These are phyloP conservation scores for Vaccinium myrtillus DNA, from an alignment of 148 eudicot species.

Conservation along the genomic window DNA sequence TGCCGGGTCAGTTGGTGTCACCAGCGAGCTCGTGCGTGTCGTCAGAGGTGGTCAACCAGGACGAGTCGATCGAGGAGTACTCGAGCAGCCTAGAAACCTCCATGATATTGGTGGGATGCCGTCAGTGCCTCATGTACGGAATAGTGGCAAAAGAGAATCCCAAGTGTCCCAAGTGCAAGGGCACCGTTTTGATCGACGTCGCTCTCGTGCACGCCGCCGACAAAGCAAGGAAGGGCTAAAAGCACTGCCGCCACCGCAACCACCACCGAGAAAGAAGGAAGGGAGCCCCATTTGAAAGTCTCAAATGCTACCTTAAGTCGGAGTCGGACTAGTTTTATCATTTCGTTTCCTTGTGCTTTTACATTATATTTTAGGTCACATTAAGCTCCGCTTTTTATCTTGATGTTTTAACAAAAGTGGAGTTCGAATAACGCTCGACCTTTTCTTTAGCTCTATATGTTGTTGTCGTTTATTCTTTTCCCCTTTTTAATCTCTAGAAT, in stretches of 20 bases:
- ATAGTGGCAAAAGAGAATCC: slow-evolving; percentile 61
- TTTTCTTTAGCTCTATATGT: no score
- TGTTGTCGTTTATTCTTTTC: no score
- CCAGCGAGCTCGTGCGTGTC: slow-evolving; percentile 61
- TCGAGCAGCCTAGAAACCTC: slow-evolving; percentile 47
- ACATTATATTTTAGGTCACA: no score
- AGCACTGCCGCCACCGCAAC: slow-evolving; percentile 17
- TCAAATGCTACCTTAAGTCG: not conserved
- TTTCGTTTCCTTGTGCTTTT: no score
- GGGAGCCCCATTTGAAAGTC: not conserved
- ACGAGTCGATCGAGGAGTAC: slow-evolving; percentile 15
- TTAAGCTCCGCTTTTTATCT: no score
- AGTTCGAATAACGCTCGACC: no score
- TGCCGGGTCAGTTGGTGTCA: slow-evolving; percentile 47
- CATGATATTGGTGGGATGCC: slow-evolving; percentile 74
- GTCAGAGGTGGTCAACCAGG: slow-evolving; percentile 37
- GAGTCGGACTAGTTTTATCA: not conserved
- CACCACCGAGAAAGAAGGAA: slow-evolving; percentile 19
- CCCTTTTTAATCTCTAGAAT: no score
- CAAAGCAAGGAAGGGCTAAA: not conserved
- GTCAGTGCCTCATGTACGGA: slow-evolving; percentile 65
- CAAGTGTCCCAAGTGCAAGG: slow-evolving; percentile 72
- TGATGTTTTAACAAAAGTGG: no score
- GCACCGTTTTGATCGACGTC: slow-evolving; percentile 61
- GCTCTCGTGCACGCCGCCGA: not conserved